Percentiles rank a stretch among this genome's conserved stretches.
Conservation (phyloP, 2,329 filamentous ascomycete species). For the Fusarium floridanum region DNA sequence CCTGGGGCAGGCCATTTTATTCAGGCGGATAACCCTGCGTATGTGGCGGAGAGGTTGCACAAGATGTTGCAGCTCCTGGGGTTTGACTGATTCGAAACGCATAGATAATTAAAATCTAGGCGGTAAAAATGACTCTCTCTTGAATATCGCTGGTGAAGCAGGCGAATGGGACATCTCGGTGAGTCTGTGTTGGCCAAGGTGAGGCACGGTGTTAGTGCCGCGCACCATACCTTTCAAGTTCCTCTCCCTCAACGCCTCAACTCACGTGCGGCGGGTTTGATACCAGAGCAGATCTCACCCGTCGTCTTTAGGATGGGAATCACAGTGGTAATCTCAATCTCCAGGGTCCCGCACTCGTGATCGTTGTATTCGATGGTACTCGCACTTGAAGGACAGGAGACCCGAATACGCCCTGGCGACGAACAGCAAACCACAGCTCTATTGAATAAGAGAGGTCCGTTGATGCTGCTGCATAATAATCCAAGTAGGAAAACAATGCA, state of each 20-base stretch:
- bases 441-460: background rate
- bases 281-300: no score
- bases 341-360: no score
- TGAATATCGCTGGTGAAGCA: background rate
- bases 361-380: no score
- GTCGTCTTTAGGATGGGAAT: no score
- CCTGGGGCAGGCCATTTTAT: constrained; percentile 51
- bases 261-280: background rate
- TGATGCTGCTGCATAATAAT: background rate
- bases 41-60: constrained; percentile 51
- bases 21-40: constrained; percentile 64
- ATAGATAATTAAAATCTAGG: background rate
- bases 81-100: background rate
- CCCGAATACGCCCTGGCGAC: background rate
- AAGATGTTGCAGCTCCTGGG: constrained; percentile 19
- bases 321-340: no score
- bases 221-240: background rate
- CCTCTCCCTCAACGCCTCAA: background rate
- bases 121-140: background rate
- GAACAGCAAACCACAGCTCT: background rate
- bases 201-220: background rate
- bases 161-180: background rate
- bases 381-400: no score
- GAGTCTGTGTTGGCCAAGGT: background rate
- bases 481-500: background rate